Evolutionary conservation across 495 filamentous ascomycete species (phyloP).

Genomic region (Paragyromitra xinjiangensis): DNA sequence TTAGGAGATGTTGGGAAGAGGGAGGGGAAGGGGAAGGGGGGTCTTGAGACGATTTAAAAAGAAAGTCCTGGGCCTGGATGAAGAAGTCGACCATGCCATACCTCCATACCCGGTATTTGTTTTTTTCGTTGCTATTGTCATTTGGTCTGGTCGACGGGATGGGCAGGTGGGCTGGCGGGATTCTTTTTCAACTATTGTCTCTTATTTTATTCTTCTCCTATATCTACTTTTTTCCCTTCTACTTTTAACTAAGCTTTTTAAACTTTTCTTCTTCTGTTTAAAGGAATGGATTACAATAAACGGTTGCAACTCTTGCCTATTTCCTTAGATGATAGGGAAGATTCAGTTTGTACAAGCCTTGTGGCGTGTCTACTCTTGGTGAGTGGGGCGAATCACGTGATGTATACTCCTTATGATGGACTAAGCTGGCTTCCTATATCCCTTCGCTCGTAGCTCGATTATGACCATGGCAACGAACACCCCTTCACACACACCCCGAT

Average conservation of each 20-base stretch:
- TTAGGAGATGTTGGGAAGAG: background rate
- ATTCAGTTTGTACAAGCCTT: background rate
- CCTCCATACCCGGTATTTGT: constrained; percentile 17
- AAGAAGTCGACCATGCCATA: constrained; percentile 28
- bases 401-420: background rate
- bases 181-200: constrained; percentile 13
- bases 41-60: constrained; percentile 30
- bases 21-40: background rate
- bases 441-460: background rate
- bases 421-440: background rate
- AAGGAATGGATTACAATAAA: constrained; percentile 50
- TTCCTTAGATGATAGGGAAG: constrained; percentile 2
- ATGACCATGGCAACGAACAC: constrained; percentile 2
- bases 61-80: constrained; percentile 14
- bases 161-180: background rate
- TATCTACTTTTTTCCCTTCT: constrained; percentile 16
- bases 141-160: constrained; percentile 29
- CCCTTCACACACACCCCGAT: background rate
- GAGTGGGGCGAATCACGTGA: background rate
- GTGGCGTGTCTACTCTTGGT: background rate
- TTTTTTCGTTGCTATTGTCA: constrained; percentile 29
- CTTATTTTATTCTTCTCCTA: constrained; percentile 22
- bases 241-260: constrained; percentile 33
- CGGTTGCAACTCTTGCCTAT: constrained; percentile 25
- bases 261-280: constrained; percentile 31